Base-by-base conservation (phyloP, 2,329 filamentous ascomycete species). In the Ambrosiella beaveri region DNA sequence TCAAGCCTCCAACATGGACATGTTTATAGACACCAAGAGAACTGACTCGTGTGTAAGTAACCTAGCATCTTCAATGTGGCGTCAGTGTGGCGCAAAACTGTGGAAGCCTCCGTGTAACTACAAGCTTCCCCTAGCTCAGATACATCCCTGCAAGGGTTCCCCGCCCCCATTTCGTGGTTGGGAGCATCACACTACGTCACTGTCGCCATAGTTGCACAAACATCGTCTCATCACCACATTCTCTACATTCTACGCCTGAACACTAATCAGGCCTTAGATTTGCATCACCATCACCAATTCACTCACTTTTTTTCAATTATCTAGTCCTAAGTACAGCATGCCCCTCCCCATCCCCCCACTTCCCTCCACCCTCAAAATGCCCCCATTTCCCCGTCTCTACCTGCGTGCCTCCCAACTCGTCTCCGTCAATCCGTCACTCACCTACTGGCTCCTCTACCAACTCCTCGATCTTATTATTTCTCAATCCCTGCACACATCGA, bases 371-470 rank as follows among this genome's bases (percentile, higher is more conserved):
- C 19, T 51, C 13, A 13, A 17, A 41, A 41, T 17, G 35, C 27
- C 52, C 12, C 15, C 37, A 17, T 38, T 91, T 59, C 88, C 88
- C 63, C 86, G 88, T 61, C 96, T 94, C 69, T 83, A 90, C 62
- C 78, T 84, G 57, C 82, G 91, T 66, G 91, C 88, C 39, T 79
- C 81, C 40, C 91, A 98, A 73, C 79, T 98, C 54, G 86, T 91
- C 68, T 78, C 78, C 60, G 80, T 83, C 66, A 93, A 91, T 70
- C 93, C 93, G 7, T 87, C 93, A 61, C 79, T 97, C 64, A 79
- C 90, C 62, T 98, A 97, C 70, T 97, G 91, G 89, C 93, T 91
- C 69, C 85, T 94, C 66, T 95, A 93, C 70, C 93, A 88, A 76
- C 87, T 93, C 35, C 86, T 95, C 52, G 89, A 97, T 66, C 87